Evolutionary conservation across 306 rosid genomes (phyloP), one percentile per base, ranked within the genome.

Genomic region (Benincasa hispida): DNA sequence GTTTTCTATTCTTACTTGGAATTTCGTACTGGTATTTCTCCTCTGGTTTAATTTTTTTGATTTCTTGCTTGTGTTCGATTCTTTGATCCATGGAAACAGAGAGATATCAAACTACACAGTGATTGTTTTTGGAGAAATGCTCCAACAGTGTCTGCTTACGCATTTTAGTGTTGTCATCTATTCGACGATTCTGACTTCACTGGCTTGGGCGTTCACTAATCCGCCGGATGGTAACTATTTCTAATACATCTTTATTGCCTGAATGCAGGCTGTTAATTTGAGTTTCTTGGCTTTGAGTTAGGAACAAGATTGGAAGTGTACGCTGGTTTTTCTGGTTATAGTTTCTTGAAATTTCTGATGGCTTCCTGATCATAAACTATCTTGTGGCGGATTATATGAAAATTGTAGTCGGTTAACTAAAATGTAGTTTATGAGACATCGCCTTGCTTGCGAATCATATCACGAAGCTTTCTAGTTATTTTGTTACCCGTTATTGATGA

Each of bases 141-240:
- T 66, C 77, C 75, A 73, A 54, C 47, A 30, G 76, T 74, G 27
- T 62, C 53, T 27, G 19, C 67, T 45, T 22, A 28, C 75, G 75
- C 78, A 61, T 80, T 81, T 86, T 74, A 35, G 27, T 37, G 66
- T 83, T 47, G 15, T 81, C 65, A 17, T 86, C 81, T 78, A 87
- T 89, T 82, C 35, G n/a, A 82, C 84, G 58, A 67, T 81, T 78
- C 83, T 90, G 76, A 79, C 80, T 68, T 78, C 89, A 1, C 84
- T 65, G 51, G 81, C 83, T 77, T 67, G 72, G 7, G 91, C 94
- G 10, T 63, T 67, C 32, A 91, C 97, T 21, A 77, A 79, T 66
- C 70, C 76, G 24, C 56, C 57, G 6, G 96, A 93, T 57, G 90
- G 98, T 93, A 85, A 81, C 58, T 86, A 3, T 55, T 32, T 25